Conservation (phyloP, 768 basidiomycete genomes). For the Lactarius trivialis region DNA sequence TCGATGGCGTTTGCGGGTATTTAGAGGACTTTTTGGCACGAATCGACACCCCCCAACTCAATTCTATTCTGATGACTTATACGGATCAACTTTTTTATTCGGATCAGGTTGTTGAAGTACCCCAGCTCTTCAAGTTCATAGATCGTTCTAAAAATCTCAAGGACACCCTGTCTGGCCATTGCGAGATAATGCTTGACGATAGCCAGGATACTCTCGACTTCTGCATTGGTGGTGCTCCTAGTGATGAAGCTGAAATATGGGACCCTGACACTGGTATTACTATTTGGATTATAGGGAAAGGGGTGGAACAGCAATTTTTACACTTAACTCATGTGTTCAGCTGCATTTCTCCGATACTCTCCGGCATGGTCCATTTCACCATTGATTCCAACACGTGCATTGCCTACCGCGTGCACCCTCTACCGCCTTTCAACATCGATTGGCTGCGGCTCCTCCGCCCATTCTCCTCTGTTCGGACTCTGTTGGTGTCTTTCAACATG, state of each 20-base stretch:
- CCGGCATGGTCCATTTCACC: too few species aligned
- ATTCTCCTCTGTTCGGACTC: background rate
- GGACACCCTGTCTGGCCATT: background rate
- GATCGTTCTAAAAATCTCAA: background rate
- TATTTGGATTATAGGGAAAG: background rate
- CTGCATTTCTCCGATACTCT: too few species aligned
- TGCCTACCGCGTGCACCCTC: too few species aligned
- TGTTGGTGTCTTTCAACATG: background rate
- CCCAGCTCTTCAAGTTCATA: background rate
- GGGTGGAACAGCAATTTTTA: background rate
- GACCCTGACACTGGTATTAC: background rate
- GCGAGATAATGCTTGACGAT: background rate
- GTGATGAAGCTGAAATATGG: background rate
- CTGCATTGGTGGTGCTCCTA: background rate
- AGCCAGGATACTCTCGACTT: background rate
- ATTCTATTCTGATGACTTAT: background rate
- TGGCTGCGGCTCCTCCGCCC: background rate
- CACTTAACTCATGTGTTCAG: too few species aligned
- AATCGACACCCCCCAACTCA: background rate
- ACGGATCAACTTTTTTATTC: too few species aligned
- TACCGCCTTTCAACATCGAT: background rate
- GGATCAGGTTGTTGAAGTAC: background rate
- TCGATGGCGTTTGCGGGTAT: background rate
- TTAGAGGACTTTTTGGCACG: background rate
- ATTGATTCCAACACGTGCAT: too few species aligned